Evolutionary conservation across 192 early-diverging fungal genomes (phyloP).

Genomic region (Spizellomyces sp.): DNA sequence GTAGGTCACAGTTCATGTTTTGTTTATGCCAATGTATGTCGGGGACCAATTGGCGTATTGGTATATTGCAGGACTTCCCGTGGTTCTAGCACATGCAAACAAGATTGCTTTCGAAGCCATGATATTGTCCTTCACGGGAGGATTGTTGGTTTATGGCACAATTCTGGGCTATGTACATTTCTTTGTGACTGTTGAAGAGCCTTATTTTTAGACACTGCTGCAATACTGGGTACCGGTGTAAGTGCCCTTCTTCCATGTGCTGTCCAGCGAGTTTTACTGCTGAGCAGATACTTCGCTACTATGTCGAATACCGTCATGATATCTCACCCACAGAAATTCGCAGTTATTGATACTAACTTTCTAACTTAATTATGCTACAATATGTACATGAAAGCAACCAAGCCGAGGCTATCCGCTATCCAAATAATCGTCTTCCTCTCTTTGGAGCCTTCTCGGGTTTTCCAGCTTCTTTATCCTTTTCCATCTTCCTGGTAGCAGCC

Average conservation of each 20-base stretch:
- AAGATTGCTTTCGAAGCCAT: conserved; percentile 84
- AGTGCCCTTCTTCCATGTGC: too few species aligned
- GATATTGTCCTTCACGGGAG: conserved; percentile 87
- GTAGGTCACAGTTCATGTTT: conserved; percentile 44
- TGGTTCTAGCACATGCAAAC: conserved; percentile 26
- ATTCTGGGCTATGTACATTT: conserved; percentile 61
- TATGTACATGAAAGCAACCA: too few species aligned
- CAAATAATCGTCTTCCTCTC: too few species aligned
- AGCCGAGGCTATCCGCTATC: too few species aligned
- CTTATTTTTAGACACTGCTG: background rate
- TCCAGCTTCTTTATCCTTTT: conserved; percentile 13
- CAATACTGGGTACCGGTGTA: too few species aligned
- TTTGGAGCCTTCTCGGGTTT: background rate
- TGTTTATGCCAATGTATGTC: background rate
- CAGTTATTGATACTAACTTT: too few species aligned
- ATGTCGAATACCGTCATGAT: too few species aligned
- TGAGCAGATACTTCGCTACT: too few species aligned
- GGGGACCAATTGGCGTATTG: background rate
- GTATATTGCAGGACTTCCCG: conserved; percentile 20
- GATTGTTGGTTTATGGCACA: conserved; percentile 90
- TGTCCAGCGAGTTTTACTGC: too few species aligned
- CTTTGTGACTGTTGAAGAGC: conserved; percentile 24
- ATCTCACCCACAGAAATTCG: too few species aligned
- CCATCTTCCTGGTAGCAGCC: conserved; percentile 15
- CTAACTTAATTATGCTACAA: too few species aligned